Conservation (phyloP, 1,284 basidiomycete genomes). For the Cerioporus squamosus region DNA sequence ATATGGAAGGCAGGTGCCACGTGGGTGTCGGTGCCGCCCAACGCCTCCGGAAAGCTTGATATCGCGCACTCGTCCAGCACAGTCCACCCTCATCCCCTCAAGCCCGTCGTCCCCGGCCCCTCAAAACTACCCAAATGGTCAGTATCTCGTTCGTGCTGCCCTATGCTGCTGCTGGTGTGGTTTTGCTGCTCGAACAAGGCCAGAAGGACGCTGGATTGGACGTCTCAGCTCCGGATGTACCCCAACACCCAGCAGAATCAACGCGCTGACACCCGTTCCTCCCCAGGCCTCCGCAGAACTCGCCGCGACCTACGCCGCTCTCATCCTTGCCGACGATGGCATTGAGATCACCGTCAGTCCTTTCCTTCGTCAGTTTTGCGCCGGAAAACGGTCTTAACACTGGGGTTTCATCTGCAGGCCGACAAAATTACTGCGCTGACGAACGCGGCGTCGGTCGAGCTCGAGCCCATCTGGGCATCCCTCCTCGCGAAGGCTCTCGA, state of each 20-base stretch:
- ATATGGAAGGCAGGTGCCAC: background rate
- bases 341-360: constrained; percentile 93
- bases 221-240: constrained; percentile 19
- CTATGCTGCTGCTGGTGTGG: background rate
- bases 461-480: constrained; percentile 97
- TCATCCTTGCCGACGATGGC: constrained; percentile 96
- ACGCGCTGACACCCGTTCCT: constrained; percentile 8
- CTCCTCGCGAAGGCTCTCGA: constrained; percentile 98
- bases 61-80: constrained; percentile 8
- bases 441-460: constrained; percentile 80
- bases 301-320: constrained; percentile 89
- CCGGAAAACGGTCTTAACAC: background rate
- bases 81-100: constrained; percentile 16
- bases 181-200: constrained; percentile 5
- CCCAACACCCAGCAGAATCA: background rate
- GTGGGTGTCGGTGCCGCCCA: constrained; percentile 6
- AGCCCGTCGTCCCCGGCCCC: constrained; percentile 16
- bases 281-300: constrained; percentile 72
- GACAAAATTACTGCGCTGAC: constrained; percentile 92
- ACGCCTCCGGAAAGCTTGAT: constrained; percentile 14
- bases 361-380: background rate
- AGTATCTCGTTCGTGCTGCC: constrained; percentile 15
- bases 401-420: constrained; percentile 52
- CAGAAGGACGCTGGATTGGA: constrained; percentile 24
- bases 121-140: constrained; percentile 28